Base-by-base conservation (phyloP, 1,284 basidiomycete genomes). In the Boletellus sp. region DNA sequence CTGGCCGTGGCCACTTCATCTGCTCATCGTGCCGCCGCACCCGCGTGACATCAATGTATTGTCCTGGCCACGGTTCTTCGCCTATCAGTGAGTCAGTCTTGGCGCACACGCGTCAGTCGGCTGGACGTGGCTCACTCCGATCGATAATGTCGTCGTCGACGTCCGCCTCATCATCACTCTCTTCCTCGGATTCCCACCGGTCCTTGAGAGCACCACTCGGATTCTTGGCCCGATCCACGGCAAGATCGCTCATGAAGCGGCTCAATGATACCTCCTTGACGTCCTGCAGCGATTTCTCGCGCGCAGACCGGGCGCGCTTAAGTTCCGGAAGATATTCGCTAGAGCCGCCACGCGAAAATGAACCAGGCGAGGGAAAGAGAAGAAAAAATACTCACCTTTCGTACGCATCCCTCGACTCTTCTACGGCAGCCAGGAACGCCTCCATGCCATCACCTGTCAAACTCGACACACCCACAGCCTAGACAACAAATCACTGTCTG, bases 401-500 rank as follows among this genome's bases (percentile, higher is more conserved):
- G 67, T 97, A 99, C 68, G 96, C 93, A 45, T 82, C 74, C 52
- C 92, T 75, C 1, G 91, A 92, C 36, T 81, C 84, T 50, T 94
- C 84, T 5, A 99, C 93, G 0, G 93, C 93, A 16, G 84, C 79
- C 59, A 99, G 88, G 65, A 99, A 97, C 44, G 89, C 88, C 52
- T 85, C 76, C 64, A 99, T 82, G 5, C 96, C 96, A 40, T 83
- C 86, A 10, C 96, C 96, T 0, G 96, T 98, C 74, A 93, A 79
- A 35, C 95, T 95, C 11, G 92, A 95, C 8, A 99, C 94, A 19
- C 95, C 94, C 10, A 99, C 94, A 7, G 94, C 82, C 92, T 94
- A 49, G n/a, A 26, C 38, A 44, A 43, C 35, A 49, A n/a, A n/a
- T 36, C 36, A 23, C 29, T 36, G 33, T 51, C 25, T 6, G 22